Evolutionary conservation across 2,329 filamentous ascomycete genomes (phyloP), one percentile per base, ranked within the genome.

Genomic region (Eurotiales sp.): DNA sequence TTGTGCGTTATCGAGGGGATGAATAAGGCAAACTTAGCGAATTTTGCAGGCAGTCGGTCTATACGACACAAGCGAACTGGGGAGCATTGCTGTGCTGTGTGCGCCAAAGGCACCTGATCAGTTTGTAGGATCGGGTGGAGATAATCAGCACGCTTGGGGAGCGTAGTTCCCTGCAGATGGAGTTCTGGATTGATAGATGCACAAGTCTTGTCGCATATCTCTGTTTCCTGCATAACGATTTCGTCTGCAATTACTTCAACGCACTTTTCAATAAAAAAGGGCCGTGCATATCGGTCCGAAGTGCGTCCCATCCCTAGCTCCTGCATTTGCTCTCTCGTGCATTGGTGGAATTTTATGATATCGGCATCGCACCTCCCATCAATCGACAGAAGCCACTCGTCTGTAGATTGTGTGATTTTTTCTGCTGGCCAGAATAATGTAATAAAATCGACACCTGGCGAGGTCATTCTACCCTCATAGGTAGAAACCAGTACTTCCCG

Each of bases 1-100:
- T 81, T 80, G 57, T 89, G 81, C 14, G 87, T 72, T 30, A 96
- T 81, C 0, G 83, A 84, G 0, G 91, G 90, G 4, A 93, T 77
- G 32, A 93, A 75, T 48, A 85, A 66, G 0, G 77, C 77, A 54
- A 83, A 72, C 15, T 74, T 62, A 0, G 75, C 69, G 55, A 77
- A 77, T 11, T 59, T 54, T 0, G 67, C 57, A 1, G 80, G 78
- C 1, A 82, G 61, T 17, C 63, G 68, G 37, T 75, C 71, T 19
- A 71, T 56, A 1, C 61, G 62, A 37, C 68, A 71, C 7, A 50
- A 43, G 8, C 46, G 46, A 23, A 50, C 51, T 17, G 55, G 53
- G n/a, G 55, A 27, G 42, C 52, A 55, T 25, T 58, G 56, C 48
- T 42, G 60, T 4, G 57, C 48, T 14, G 56, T 58, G 40, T 60